Percentiles rank a stretch among this genome's conserved stretches.
Evolutionary conservation across 345 rosid genomes (phyloP).

Genomic region (Aurinia saxatilis): DNA sequence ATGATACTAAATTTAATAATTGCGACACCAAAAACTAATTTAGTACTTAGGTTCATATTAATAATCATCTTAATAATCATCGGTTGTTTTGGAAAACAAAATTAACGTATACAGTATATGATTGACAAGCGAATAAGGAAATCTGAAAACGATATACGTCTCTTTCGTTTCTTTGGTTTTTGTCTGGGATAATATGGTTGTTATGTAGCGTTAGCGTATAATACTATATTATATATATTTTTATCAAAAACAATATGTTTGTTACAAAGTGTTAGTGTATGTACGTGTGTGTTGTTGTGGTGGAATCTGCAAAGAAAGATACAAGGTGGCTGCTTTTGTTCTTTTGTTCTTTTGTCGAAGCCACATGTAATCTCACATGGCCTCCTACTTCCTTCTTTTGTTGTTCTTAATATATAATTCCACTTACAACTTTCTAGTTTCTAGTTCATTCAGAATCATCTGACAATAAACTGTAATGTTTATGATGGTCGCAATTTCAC

Average conservation of each 20-base stretch:
- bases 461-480: background rate
- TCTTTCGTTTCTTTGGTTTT: no score
- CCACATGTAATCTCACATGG: slow-evolving; percentile 27
- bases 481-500: background rate
- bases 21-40: background rate
- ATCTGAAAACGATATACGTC: background rate
- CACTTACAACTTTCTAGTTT: background rate
- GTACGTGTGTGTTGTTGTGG: slow-evolving; percentile 23
- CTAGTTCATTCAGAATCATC: background rate
- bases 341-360: slow-evolving; percentile 16
- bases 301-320: slow-evolving; percentile 23
- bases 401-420: background rate
- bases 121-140: background rate
- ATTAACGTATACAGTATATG: background rate
- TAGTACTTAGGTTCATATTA: background rate
- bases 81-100: background rate
- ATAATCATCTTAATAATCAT: no score
- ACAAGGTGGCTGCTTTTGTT: slow-evolving; percentile 30
- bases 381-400: background rate
- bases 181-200: background rate
- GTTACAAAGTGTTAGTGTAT: background rate
- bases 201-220: background rate
- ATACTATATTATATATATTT: no score
- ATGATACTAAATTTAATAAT: background rate
- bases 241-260: background rate